A percentile compares a stretch with the other conserved stretches of the same genome.
Conservation (phyloP, 2,329 filamentous ascomycete species). For the Fusarium proliferatum region DNA sequence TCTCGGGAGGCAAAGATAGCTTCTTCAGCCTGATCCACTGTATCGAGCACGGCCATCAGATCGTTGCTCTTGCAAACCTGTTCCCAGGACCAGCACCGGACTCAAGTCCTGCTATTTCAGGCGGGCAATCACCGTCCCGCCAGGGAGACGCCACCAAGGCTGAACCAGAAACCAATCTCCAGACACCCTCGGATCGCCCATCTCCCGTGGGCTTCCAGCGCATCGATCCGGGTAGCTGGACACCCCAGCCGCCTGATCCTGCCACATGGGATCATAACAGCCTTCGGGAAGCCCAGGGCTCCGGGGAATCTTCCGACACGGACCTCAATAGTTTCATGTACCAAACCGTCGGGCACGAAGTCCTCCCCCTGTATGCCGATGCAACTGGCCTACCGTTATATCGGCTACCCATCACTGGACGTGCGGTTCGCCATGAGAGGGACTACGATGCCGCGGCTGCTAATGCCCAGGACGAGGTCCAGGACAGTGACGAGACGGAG, state of each 20-base stretch:
- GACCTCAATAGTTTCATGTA: slow-evolving; percentile 99
- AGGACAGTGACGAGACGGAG: slow-evolving; percentile 83
- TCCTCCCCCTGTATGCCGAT: slow-evolving; percentile 85
- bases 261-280: slow-evolving; percentile 8
- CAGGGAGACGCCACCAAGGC: slow-evolving; percentile 27
- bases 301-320: slow-evolving; percentile 45
- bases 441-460: slow-evolving; percentile 67
- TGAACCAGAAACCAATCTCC: slow-evolving; percentile 6
- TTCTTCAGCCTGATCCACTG: slow-evolving; percentile 95
- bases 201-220: slow-evolving; percentile 37
- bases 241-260: slow-evolving; percentile 17
- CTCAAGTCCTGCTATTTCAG: slow-evolving; percentile 14
- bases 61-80: slow-evolving; percentile 91
- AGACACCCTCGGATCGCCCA: slow-evolving; percentile 9
- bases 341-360: slow-evolving; percentile 91
- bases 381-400: slow-evolving; percentile 87
- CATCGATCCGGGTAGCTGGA: slow-evolving; percentile 39
- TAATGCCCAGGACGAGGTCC: slow-evolving; percentile 26
- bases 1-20: slow-evolving; percentile 98
- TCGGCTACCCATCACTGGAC: slow-evolving; percentile 79
- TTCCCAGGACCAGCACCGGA: slow-evolving; percentile 58
- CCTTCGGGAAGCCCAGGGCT: slow-evolving; percentile 6
- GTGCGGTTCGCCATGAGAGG: slow-evolving; percentile 74
- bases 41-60: slow-evolving; percentile 81
- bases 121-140: slow-evolving; percentile 17